phyloP scores from a whole-genome alignment of 305 asterid genomes.

The Salvia sclarea region DNA sequence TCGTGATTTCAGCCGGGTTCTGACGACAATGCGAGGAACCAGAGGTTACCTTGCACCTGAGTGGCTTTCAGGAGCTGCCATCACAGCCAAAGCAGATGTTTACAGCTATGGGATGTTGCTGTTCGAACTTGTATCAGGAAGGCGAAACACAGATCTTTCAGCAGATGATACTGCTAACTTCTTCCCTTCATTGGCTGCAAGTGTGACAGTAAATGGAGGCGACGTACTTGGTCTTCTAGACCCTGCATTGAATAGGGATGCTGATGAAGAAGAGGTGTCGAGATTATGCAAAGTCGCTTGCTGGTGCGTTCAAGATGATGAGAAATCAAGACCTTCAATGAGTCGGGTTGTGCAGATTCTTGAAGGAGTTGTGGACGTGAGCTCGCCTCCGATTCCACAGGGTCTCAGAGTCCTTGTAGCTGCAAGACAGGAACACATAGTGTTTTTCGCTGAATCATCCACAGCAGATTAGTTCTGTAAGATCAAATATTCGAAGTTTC shows the following conservation, averaged over 20 bases:
- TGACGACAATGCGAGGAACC: slow-evolving; percentile 76
- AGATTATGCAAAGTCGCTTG: slow-evolving; percentile 58
- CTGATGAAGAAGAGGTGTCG: slow-evolving; percentile 51
- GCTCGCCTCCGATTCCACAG: slow-evolving; percentile 43
- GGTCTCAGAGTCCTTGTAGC: slow-evolving; percentile 37
- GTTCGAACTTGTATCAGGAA: slow-evolving; percentile 68
- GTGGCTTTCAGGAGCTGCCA: slow-evolving; percentile 73
- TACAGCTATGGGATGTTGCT: slow-evolving; percentile 79
- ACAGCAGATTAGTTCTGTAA: slow-evolving; percentile 26
- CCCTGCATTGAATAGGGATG: slow-evolving; percentile 41
- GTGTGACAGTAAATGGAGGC: slow-evolving; percentile 45
- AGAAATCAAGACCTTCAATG: slow-evolving; percentile 63
- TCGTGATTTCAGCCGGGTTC: slow-evolving; percentile 66
- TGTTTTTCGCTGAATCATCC: slow-evolving; percentile 63
- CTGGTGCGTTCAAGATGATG: slow-evolving; percentile 78
- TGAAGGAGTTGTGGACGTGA: slow-evolving; percentile 65
- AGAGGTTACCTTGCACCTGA: slow-evolving; percentile 82
- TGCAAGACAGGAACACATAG: slow-evolving; percentile 42
- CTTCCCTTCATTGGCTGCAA: slow-evolving; percentile 60
- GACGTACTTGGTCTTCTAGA: slow-evolving; percentile 50
- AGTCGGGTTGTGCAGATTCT: slow-evolving; percentile 70
- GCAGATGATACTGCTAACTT: slow-evolving; percentile 43
- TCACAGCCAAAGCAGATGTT: slow-evolving; percentile 73
- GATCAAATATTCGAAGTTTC: not conserved
- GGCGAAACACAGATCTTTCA: slow-evolving; percentile 51